These are phyloP conservation scores for Alloascoidea hylecoeti DNA, from an alignment of 805 yeast genomes.

Conservation along the genomic window DNA sequence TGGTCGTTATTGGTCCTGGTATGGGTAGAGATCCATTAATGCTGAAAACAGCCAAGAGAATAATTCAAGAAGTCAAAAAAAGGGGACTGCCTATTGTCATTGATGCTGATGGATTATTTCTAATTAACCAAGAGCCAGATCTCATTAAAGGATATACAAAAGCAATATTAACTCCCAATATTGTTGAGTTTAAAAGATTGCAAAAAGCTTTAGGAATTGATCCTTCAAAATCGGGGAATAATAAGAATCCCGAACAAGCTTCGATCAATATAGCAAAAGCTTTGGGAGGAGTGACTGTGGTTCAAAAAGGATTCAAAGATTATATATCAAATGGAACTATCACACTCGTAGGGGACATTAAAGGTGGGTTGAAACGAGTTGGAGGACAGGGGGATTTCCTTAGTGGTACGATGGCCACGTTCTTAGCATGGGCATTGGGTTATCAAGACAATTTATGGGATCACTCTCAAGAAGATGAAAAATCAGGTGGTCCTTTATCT, in stretches of 20 bases:
- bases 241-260: constrained; percentile 11
- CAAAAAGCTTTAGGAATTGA: constrained; percentile 27
- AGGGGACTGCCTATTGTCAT: constrained; percentile 58
- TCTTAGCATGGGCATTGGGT: constrained; percentile 66
- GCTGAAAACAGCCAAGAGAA: constrained; percentile 41
- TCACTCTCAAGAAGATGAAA: constrained; percentile 14
- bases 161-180: constrained; percentile 80
- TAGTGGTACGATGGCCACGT: constrained; percentile 73
- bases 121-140: constrained; percentile 44
- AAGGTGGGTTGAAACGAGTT: constrained; percentile 68
- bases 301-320: constrained; percentile 66
- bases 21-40: constrained; percentile 70
- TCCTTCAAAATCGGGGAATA: constrained; percentile 7
- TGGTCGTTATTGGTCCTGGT: constrained; percentile 87
- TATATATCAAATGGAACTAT: constrained; percentile 37
- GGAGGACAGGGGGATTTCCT: constrained; percentile 97
- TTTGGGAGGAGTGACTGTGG: constrained; percentile 43
- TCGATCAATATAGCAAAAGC: constrained; percentile 29
- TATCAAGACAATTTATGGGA: constrained; percentile 51
- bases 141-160: constrained; percentile 37
- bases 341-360: constrained; percentile 25
- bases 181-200: constrained; percentile 67
- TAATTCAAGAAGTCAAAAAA: constrained; percentile 41
- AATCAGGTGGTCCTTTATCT: constrained; percentile 9
- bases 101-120: constrained; percentile 81